These are phyloP conservation scores for Hydnomerulius pinastri DNA, from an alignment of 768 basidiomycete genomes.

Conservation along the genomic window DNA sequence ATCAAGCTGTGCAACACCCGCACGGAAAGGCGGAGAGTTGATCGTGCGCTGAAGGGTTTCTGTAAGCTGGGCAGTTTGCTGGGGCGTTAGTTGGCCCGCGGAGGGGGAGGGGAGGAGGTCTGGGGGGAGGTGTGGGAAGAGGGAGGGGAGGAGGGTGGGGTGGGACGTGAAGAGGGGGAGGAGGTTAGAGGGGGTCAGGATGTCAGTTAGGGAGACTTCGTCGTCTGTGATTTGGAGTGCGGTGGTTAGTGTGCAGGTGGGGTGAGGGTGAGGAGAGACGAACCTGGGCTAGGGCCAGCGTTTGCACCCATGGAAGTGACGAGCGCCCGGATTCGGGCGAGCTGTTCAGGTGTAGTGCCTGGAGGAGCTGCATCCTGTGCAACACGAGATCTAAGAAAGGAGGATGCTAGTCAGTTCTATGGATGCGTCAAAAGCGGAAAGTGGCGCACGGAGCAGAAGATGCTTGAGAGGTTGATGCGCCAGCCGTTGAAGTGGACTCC, in stretches of 20 bases:
- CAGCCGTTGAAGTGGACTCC: constrained; percentile 46
- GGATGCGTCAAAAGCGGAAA: not conserved
- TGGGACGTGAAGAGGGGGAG: constrained; percentile 68
- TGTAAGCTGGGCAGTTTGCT: constrained; percentile 24
- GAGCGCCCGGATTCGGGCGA: constrained; percentile 60
- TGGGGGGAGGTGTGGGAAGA: constrained; percentile 82
- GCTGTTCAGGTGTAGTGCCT: constrained; percentile 58
- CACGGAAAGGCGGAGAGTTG: constrained; percentile 80
- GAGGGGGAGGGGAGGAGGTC: constrained; percentile 73
- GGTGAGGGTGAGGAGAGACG: constrained; percentile 1
- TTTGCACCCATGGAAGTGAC: constrained; percentile 47
- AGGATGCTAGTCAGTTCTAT: not conserved
- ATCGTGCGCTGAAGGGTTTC: constrained; percentile 76
- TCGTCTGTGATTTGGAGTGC: constrained; percentile 22
- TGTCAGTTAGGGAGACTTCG: constrained; percentile 70
- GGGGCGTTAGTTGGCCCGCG: constrained; percentile 24
- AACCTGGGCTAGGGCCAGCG: constrained; percentile 18
- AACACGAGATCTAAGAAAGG: constrained; percentile 9
- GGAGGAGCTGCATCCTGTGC: constrained; percentile 7
- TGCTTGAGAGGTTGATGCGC: constrained; percentile 35
- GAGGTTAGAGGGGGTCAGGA: constrained; percentile 74
- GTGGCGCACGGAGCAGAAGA: constrained; percentile 28
- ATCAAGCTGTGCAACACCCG: constrained; percentile 78
- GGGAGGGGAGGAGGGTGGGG: constrained; percentile 64
- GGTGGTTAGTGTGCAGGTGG: constrained; percentile 9